A percentile compares a stretch with the other conserved stretches of the same genome.
phyloP scores from a whole-genome alignment of 2,329 filamentous ascomycete species.

The Paracorniculantispora psalliotae region DNA sequence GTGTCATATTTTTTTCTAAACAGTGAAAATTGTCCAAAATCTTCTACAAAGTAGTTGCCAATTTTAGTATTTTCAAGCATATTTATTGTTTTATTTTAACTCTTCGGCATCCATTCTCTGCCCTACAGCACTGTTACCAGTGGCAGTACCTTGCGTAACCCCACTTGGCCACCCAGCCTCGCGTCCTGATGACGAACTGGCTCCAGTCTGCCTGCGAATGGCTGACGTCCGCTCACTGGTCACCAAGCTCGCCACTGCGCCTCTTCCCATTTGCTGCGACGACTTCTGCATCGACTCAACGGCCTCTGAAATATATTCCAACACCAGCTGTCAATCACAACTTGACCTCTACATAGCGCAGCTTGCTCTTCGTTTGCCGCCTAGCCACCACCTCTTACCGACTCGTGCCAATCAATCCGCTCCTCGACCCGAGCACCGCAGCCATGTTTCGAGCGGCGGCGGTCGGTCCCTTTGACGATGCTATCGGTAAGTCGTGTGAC shows the following conservation, averaged over 20 bases:
- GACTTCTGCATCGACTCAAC: conserved; percentile 1
- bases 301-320: not conserved
- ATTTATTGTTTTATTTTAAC: not conserved
- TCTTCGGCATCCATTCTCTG: not conserved
- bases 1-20: too few relatives aligned
- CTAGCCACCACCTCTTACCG: not conserved
- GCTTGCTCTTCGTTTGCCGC: not conserved
- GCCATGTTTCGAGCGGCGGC: conserved; percentile 57
- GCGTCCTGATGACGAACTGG: conserved; percentile 14
- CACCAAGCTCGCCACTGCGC: conserved; percentile 14
- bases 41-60: too few relatives aligned
- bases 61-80: too few relatives aligned
- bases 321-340: not conserved
- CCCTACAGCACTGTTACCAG: too few relatives aligned
- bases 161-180: conserved; percentile 12
- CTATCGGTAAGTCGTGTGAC: conserved; percentile 45
- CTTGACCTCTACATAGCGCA: not conserved
- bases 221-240: conserved; percentile 10
- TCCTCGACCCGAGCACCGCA: conserved; percentile 19
- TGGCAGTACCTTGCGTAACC: not conserved
- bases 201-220: conserved; percentile 7
- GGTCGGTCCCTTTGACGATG: conserved; percentile 54
- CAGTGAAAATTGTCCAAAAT: too few relatives aligned
- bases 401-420: not conserved
- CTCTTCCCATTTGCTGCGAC: not conserved